Base-by-base conservation (phyloP, 306 rosid genomes). In the Styphnolobium japonicum region DNA sequence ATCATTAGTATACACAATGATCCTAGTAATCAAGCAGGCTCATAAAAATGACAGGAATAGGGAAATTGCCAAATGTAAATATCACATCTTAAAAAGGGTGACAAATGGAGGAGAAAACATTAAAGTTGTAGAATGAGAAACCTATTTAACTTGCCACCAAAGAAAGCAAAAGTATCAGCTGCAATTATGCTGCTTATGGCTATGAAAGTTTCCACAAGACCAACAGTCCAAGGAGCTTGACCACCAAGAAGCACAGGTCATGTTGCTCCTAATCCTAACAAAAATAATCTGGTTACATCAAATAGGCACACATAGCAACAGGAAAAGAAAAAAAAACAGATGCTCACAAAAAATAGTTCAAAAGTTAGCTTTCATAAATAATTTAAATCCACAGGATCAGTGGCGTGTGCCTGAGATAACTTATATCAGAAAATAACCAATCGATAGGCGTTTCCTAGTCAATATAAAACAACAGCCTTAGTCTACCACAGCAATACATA, bases 111-210 rank as follows among this genome's bases (percentile, higher is more conserved):
- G n/a, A 58, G 7, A 74, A 23, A n/a, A 58, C 18, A 63, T 21
- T 58, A 21, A 74, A 5, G 42, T 25, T 37, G 63, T 51, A 61
- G 29, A 79, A 27, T 10, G 14, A 1, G 43, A 65, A 46, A 83
- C 71, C 52, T 75, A 58, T 68, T 73, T 83, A 90, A 91, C 91
- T 87, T 90, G 81, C 92, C 92, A 40, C 91, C 95, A 78, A 90
- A 29, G 75, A 88, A 90, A 33, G 91, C 91, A 52, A 1, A 88
- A 1, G 95, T 87, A 79, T 88, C 92, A 4, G 92, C 95, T 25
- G 95, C 95, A 70, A 90, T 90, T 77, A 90, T 88, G 86, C 91
- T 81, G 70, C 92, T 76, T 67, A 87, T 68, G 63, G 88, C 81
- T 77, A 88, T 77, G 79, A 88, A 71, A 43, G 92, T 86, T 67